Base-by-base conservation (phyloP, 202 grass and related monocot species). In the Bolboschoenoplectus hybrid region DNA sequence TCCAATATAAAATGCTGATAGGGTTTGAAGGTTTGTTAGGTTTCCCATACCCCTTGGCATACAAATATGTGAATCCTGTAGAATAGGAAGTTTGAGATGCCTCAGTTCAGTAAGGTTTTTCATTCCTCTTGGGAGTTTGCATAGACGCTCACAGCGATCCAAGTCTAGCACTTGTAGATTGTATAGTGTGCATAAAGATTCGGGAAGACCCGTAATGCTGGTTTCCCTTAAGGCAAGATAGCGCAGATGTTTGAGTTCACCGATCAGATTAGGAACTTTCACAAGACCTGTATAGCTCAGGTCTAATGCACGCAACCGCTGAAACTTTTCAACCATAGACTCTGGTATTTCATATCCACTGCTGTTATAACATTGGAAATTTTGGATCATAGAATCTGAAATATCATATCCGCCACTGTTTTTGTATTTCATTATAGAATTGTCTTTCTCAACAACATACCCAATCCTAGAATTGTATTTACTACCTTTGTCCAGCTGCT, bases 101-200 rank as follows among this genome's bases (percentile, higher is more conserved):
- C 67, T 52, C 7, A 91, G 78, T 83, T 88, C 78, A 46, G 80
- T 35, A 60, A 91, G 82, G 26, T 83, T 47, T 34, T 35, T 81
- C 38, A 91, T 86, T 41, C 86, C 83, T 60, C 34, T 58, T 55
- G 86, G 89, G 1, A 91, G 63, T 45, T 78, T 50, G 2, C 20
- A 19, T 51, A 91, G 86, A 47, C 79, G 39, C 19, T 74, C 57
- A 51, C 83, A 91, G 60, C 85, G 10, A n/a, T 79, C 58, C 40
- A 91, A 80, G 16, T 91, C 52, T 32, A 92, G 57, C 52, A 88
- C 88, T 63, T 89, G 85, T 32, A 92, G 61, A 65, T 92, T 84
- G 40, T 78, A 81, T 13, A 89, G 77, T 11, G 72, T 84, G 10
- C 81, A 87, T n/a, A 89, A 3, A 40, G 81, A 89, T 67, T 89